Evolutionary conservation across 805 yeast genomes (phyloP), one percentile per base, ranked within the genome.

Genomic region (Saccharomycopsis sp.): DNA sequence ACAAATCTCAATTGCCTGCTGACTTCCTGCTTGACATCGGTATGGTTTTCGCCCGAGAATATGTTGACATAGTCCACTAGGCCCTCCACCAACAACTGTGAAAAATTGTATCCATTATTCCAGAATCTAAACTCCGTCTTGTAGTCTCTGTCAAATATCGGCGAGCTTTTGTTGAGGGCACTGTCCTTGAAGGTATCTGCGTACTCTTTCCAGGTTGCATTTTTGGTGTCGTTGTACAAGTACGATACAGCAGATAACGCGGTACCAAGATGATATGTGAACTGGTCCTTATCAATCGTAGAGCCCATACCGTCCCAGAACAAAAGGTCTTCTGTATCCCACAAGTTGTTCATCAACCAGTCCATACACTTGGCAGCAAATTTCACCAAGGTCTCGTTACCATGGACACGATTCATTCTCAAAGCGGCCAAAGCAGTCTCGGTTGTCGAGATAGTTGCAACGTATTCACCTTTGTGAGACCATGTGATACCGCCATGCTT

Each of bases 231-330:
- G 56, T 73, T 72, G 63, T 76, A 83, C 63, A 84, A 68, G 64
- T 74, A 68, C 15, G 79, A 68, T 5, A 80, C 75, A 0, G 84
- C 80, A 7, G 84, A 78, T 37, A 85, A 64, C 0, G 89, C 81
- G 14, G 85, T 78, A 23, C 90, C 90, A 14, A 80, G 76, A 70
- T 85, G 85, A 68, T 85, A 85, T 3, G 87, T 77, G 80, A 84
- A 82, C 69, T 85, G 72, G 51, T 76, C 75, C 52, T 58, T 56
- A 18, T 65, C 64, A 51, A 65, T 65, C 29, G 72, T 76, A 24
- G 51, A 67, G 7, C 52, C 52, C 59, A 82, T 71, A 37, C 90
- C 90, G 68, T 85, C 90, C 69, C 69, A 71, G 50, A 85, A 77
- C 60, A 84, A 73, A 58, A 79, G 75, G 67, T 83, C 87, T 23